Evolutionary conservation across 2,329 filamentous ascomycete species (phyloP).

Genomic region (Hypoxylon sp.): DNA sequence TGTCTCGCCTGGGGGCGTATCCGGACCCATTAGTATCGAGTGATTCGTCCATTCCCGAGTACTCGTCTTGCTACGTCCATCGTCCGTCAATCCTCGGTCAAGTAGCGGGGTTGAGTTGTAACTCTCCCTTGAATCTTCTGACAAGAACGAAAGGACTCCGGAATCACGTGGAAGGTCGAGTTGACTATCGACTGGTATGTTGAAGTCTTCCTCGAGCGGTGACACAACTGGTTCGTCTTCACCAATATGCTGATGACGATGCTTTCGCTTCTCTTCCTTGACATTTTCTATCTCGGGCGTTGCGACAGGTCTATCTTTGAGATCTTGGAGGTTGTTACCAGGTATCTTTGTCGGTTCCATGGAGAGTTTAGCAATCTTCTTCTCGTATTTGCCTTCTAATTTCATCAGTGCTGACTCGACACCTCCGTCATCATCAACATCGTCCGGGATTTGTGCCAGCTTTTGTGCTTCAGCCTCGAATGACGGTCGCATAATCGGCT

Average conservation of each 20-base stretch:
- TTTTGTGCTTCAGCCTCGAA: slow-evolving; percentile 92
- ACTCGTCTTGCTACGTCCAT: slow-evolving; percentile 59
- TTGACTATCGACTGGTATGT: slow-evolving; percentile 42
- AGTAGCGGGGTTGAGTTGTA: slow-evolving; percentile 83
- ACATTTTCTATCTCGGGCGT: slow-evolving; percentile 47
- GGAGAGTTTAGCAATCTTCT: slow-evolving; percentile 59
- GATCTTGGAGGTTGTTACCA: slow-evolving; percentile 41
- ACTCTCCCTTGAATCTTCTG: slow-evolving; percentile 76
- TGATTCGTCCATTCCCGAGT: slow-evolving; percentile 66
- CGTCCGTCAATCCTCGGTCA: slow-evolving; percentile 73
- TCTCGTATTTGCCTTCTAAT: slow-evolving; percentile 86
- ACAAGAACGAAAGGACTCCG: slow-evolving; percentile 63
- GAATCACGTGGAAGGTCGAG: slow-evolving; percentile 50
- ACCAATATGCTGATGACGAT: slow-evolving; percentile 61
- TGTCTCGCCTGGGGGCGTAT: slow-evolving; percentile 50
- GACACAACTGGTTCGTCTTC: slow-evolving; percentile 57
- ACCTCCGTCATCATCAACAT: slow-evolving; percentile 81
- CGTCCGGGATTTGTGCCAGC: slow-evolving; percentile 89
- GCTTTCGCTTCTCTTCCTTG: slow-evolving; percentile 59
- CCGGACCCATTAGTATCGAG: slow-evolving; percentile 66
- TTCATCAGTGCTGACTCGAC: slow-evolving; percentile 94
- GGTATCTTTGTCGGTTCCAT: slow-evolving; percentile 54
- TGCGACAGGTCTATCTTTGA: slow-evolving; percentile 32
- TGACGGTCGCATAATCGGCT: slow-evolving; percentile 75
- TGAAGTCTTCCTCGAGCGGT: slow-evolving; percentile 44